These are phyloP conservation scores for Lasiodiplodia theobromae DNA, from an alignment of 2,329 filamentous ascomycete genomes.

Conservation along the genomic window DNA sequence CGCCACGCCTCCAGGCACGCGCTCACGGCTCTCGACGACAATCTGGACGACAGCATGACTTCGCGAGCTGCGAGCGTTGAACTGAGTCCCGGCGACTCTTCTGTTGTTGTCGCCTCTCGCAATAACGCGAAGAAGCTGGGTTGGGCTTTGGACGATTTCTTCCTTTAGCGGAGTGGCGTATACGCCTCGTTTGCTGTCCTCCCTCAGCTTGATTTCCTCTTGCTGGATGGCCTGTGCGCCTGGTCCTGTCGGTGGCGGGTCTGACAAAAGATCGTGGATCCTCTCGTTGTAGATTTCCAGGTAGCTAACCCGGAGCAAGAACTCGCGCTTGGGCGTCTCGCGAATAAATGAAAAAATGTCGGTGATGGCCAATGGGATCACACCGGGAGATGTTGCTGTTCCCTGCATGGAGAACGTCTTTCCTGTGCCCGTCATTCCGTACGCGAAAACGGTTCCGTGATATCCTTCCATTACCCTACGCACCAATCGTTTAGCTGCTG, in stretches of 20 bases:
- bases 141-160: constrained; percentile 98
- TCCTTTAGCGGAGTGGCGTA: constrained; percentile 97
- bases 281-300: constrained; percentile 99
- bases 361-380: constrained; percentile 95
- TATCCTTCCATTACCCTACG: constrained; percentile 99
- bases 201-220: constrained; percentile 96
- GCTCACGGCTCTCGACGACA: constrained; percentile 94
- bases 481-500: constrained; percentile 90
- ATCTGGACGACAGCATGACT: constrained; percentile 99
- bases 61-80: constrained; percentile 94
- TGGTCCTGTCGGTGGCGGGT: constrained; percentile 66
- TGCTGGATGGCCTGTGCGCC: constrained; percentile 59
- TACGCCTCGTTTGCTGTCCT: constrained; percentile 94
- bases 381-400: constrained; percentile 91
- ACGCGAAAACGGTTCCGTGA: constrained; percentile 97
- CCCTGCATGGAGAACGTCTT: constrained; percentile 99
- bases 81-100: constrained; percentile 92
- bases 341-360: constrained; percentile 99
- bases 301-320: constrained; percentile 94
- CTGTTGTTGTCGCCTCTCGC: constrained; percentile 90
- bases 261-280: constrained; percentile 90
- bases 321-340: constrained; percentile 93
- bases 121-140: constrained; percentile 92
- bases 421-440: constrained; percentile 98
- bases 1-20: constrained; percentile 65